phyloP scores from a whole-genome alignment of 768 basidiomycete species.

The Podaxis mareebaensis region DNA sequence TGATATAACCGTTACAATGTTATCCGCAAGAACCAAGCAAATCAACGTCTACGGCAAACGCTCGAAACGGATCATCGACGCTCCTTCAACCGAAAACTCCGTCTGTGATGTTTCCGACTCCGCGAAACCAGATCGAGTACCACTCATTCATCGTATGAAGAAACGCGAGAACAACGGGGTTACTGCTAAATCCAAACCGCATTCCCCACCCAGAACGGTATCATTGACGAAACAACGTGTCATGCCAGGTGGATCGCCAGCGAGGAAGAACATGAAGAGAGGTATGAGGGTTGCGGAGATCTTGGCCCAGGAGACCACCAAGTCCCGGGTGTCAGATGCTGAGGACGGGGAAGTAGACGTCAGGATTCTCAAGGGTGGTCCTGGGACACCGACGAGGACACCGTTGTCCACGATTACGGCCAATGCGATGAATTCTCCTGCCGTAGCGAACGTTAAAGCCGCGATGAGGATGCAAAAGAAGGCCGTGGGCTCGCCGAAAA shows the following conservation, averaged over 20 bases:
- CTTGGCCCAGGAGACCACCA: constrained; percentile 4
- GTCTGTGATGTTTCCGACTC: constrained; percentile 48
- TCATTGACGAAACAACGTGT: constrained; percentile 14
- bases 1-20: constrained; percentile 39
- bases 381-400: not conserved
- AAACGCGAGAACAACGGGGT: constrained; percentile 17
- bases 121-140: constrained; percentile 25
- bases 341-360: not conserved
- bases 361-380: not conserved
- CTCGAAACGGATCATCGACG: constrained; percentile 57
- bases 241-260: not conserved
- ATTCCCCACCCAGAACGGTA: constrained; percentile 11
- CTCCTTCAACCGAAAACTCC: constrained; percentile 30
- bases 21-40: constrained; percentile 63
- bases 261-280: constrained; percentile 1
- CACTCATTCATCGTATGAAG: constrained; percentile 20
- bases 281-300: constrained; percentile 9
- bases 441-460: constrained; percentile 32
- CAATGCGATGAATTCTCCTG: constrained; percentile 24
- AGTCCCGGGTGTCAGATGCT: not conserved
- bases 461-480: constrained; percentile 51
- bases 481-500: constrained; percentile 25
- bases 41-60: constrained; percentile 68
- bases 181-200: constrained; percentile 4
- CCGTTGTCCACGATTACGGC: constrained; percentile 9